Percentiles rank a stretch among this genome's conserved stretches.
Evolutionary conservation across 2,329 filamentous ascomycete species (phyloP).

Genomic region (Beauveria australis): DNA sequence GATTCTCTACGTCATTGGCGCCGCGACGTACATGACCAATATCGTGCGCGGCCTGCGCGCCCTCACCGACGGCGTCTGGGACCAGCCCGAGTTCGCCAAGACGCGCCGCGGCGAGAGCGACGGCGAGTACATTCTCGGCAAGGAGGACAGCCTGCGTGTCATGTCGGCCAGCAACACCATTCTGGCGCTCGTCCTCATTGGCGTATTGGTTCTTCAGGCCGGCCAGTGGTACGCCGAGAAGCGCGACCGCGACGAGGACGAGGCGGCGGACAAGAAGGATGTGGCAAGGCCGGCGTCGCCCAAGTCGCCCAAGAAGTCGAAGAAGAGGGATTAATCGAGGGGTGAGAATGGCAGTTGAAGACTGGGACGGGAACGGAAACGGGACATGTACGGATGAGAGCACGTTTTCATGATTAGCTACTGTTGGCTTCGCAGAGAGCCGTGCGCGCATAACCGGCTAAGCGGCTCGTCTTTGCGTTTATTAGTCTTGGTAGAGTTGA

Average conservation of each 20-base stretch:
- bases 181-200: slow-evolving; percentile 81
- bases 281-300: slow-evolving; percentile 17
- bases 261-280: slow-evolving; percentile 49
- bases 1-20: slow-evolving; percentile 74
- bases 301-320: slow-evolving; percentile 13
- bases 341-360: neutral
- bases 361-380: neutral
- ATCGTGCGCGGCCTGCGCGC: slow-evolving; percentile 90
- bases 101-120: slow-evolving; percentile 34
- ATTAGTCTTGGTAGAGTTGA: neutral
- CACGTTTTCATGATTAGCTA: slow-evolving; percentile 2
- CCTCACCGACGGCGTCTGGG: slow-evolving; percentile 63
- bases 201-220: slow-evolving; percentile 85
- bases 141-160: slow-evolving; percentile 87
- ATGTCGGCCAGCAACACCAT: slow-evolving; percentile 94
- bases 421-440: neutral
- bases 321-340: slow-evolving; percentile 28
- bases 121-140: slow-evolving; percentile 61
- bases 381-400: neutral
- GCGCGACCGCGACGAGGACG: slow-evolving; percentile 76
- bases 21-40: slow-evolving; percentile 90
- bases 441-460: neutral
- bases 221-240: slow-evolving; percentile 98
- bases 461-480: neutral
- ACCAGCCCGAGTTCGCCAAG: slow-evolving; percentile 31